Conservation (phyloP, 2,329 filamentous ascomycete genomes). For the Exophiala sp. region DNA sequence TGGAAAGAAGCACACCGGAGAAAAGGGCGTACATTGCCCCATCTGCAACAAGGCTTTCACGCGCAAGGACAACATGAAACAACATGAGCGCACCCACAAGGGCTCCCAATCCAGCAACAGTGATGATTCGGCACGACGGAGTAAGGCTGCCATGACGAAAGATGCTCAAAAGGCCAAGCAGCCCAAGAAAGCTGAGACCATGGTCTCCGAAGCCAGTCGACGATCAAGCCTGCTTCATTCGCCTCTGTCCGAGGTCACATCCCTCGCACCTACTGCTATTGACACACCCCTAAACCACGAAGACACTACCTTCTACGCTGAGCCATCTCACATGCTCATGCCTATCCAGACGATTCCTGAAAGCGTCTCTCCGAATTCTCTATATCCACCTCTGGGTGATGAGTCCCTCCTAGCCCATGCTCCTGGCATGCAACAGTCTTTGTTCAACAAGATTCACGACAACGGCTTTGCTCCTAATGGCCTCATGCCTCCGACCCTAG, state of each 20-base stretch:
- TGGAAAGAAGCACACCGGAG: conserved; percentile 66
- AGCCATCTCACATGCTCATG: conserved; percentile 19
- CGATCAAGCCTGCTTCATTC: conserved; percentile 24
- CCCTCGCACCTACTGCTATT: conserved; percentile 22
- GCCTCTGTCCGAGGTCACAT: conserved; percentile 26
- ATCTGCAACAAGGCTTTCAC: conserved; percentile 67
- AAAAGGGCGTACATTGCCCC: conserved; percentile 65
- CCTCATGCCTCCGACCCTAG: conserved; percentile 19
- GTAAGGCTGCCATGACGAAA: conserved; percentile 29
- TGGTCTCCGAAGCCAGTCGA: conserved; percentile 16
- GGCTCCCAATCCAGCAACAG: conserved; percentile 13
- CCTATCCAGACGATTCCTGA: conserved; percentile 23
- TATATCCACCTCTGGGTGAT: conserved; percentile 27
- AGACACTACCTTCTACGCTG: conserved; percentile 20
- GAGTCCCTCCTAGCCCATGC: conserved; percentile 16
- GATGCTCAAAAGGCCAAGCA: conserved; percentile 25
- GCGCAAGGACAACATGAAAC: conserved; percentile 68
- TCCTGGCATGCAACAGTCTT: conserved; percentile 2
- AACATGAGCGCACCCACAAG: conserved; percentile 62
- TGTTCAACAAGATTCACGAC: conserved; percentile 6
- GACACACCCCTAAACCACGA: conserved; percentile 22
- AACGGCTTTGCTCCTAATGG: background rate
- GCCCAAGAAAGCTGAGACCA: conserved; percentile 14
- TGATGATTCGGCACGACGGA: conserved; percentile 21
- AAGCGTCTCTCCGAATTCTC: conserved; percentile 21